Evolutionary conservation across 371 early-diverging fungal species (phyloP).

Genomic region (Syncephalastrum monosporum): DNA sequence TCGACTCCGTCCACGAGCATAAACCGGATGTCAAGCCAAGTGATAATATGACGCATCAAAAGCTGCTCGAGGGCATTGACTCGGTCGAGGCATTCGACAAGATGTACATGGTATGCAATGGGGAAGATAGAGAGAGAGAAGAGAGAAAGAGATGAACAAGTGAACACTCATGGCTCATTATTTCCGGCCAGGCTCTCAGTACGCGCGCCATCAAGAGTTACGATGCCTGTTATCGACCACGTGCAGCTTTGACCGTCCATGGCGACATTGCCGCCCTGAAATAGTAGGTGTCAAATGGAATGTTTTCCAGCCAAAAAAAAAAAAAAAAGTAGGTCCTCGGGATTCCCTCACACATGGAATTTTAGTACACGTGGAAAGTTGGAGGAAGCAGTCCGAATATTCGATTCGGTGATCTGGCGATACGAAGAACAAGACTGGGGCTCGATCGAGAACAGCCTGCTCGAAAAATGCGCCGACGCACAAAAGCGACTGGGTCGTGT

Average conservation of each 20-base stretch:
- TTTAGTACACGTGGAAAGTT: slow-evolving; percentile 62
- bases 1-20: slow-evolving; percentile 22
- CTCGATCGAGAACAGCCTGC: slow-evolving; percentile 66
- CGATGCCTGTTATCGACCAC: slow-evolving; percentile 60
- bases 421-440: slow-evolving; percentile 75
- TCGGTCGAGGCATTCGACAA: slow-evolving; percentile 70
- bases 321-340: too few relatives aligned
- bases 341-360: neutral
- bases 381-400: slow-evolving; percentile 66
- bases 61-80: slow-evolving; percentile 61
- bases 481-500: slow-evolving; percentile 57
- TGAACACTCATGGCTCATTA: too few relatives aligned
- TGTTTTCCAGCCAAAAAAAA: neutral
- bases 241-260: slow-evolving; percentile 64
- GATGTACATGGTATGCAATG: slow-evolving; percentile 63
- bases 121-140: neutral
- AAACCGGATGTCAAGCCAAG: slow-evolving; percentile 14
- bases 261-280: slow-evolving; percentile 77
- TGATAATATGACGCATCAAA: slow-evolving; percentile 61
- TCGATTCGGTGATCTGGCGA: slow-evolving; percentile 63
- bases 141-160: neutral
- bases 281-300: slow-evolving; percentile 55
- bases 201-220: slow-evolving; percentile 70
- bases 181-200: slow-evolving; percentile 44
- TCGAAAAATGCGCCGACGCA: slow-evolving; percentile 71